Evolutionary conservation across 2,329 filamentous ascomycete genomes (phyloP).

Genomic region (Stylonectria norvegica): DNA sequence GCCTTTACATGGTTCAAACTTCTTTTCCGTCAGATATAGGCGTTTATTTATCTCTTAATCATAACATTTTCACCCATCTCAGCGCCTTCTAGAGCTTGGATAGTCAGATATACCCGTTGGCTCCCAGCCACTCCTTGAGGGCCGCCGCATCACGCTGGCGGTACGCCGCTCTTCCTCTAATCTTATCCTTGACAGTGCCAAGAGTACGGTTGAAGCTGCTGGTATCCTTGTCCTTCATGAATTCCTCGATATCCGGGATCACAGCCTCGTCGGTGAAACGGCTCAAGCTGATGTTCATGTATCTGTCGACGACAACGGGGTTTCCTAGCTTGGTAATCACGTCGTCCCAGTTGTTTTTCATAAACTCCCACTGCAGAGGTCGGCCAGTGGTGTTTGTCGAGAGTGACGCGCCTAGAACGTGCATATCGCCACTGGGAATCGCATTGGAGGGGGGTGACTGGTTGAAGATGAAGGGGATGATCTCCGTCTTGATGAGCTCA

Average conservation of each 20-base stretch:
- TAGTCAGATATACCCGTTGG: slow-evolving; percentile 44
- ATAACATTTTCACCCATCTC: no score
- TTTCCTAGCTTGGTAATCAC: slow-evolving; percentile 73
- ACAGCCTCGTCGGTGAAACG: slow-evolving; percentile 71
- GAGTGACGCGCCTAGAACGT: slow-evolving; percentile 72
- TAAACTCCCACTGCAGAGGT: slow-evolving; percentile 76
- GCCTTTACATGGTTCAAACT: not conserved
- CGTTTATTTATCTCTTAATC: no score
- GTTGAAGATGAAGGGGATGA: slow-evolving; percentile 76
- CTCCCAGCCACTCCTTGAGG: slow-evolving; percentile 73
- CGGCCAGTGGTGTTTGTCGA: slow-evolving; percentile 71
- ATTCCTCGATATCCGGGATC: slow-evolving; percentile 72
- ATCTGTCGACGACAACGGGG: slow-evolving; percentile 84
- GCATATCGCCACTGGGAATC: slow-evolving; percentile 84
- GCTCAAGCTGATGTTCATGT: slow-evolving; percentile 72
- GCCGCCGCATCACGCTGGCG: slow-evolving; percentile 68
- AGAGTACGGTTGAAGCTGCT: slow-evolving; percentile 82
- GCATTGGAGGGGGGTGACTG: slow-evolving; percentile 53
- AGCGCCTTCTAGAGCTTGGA: slow-evolving; percentile 22
- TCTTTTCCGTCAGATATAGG: not conserved
- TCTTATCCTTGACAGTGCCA: slow-evolving; percentile 80
- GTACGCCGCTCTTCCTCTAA: slow-evolving; percentile 80
- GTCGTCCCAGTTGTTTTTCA: slow-evolving; percentile 77
- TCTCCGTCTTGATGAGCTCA: slow-evolving; percentile 63
- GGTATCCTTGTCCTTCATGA: slow-evolving; percentile 86